Evolutionary conservation across 192 early-diverging fungal genomes (phyloP).

Genomic region (Coemansia sp.): DNA sequence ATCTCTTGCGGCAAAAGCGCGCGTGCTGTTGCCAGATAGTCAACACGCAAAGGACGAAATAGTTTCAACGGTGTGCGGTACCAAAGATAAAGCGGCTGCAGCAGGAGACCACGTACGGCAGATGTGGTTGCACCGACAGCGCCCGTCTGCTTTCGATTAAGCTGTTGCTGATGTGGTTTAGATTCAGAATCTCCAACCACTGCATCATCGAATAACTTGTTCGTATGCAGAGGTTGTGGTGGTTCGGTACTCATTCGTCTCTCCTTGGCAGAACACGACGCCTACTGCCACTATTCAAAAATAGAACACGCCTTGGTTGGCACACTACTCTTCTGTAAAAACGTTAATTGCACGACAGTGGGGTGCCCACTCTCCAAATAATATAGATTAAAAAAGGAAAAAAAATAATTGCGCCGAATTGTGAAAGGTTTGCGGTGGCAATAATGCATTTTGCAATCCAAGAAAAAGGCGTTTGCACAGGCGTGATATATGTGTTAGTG

Average conservation of each 20-base stretch:
- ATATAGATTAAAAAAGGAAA: too few species aligned
- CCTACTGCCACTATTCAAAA: too few species aligned
- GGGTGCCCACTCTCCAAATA: too few species aligned
- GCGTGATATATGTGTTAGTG: too few species aligned
- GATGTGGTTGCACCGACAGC: constrained; percentile 54
- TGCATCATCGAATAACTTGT: neutral
- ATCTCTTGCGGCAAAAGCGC: constrained; percentile 64
- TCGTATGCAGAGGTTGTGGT: constrained; percentile 23
- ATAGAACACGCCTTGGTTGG: too few species aligned
- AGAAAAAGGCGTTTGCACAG: too few species aligned
- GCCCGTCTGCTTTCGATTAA: constrained; percentile 47
- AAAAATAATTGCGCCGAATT: too few species aligned
- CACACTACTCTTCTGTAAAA: too few species aligned
- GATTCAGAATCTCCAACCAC: neutral
- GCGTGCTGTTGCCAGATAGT: constrained; percentile 76
- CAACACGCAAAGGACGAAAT: constrained; percentile 74
- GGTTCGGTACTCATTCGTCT: constrained; percentile 39
- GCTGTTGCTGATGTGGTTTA: constrained; percentile 8
- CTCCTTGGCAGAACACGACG: neutral
- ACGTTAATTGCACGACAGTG: too few species aligned
- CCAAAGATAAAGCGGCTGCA: constrained; percentile 56
- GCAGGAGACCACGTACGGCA: constrained; percentile 42
- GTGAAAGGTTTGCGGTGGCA: too few species aligned
- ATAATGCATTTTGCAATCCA: too few species aligned
- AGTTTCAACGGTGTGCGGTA: constrained; percentile 61